Evolutionary conservation across 441 rosid species (phyloP), one percentile per base, ranked within the genome.

Genomic region (Erysimum pusillum): DNA sequence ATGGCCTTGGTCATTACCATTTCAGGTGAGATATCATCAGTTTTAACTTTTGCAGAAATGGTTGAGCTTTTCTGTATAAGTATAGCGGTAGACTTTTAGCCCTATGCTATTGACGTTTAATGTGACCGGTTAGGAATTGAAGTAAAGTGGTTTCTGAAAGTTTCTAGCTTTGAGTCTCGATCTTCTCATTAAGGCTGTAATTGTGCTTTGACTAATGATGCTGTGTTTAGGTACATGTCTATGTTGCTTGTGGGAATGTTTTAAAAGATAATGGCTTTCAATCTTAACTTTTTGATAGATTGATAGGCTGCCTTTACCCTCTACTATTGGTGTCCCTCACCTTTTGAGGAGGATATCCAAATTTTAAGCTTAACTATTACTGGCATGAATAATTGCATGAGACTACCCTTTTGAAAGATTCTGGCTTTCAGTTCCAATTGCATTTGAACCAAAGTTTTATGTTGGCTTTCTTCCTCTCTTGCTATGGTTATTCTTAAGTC

Each of bases 1-100:
- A 89, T 71, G 93, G 93, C 10, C 85, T 87, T 60, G 93, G 93
- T 28, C 84, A 77, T 42, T 89, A 87, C 83, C 88, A 89, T 82
- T 89, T 87, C 86, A 89, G 93, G 93, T 89, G 25, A 32, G 62
- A 39, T 18, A 28, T 52, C 36, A 15, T 52, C 60, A 32, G 4
- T 39, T 28, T 36, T 60, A 34, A 60, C 53, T 49, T 68, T 46
- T 54, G 22, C 12, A 20, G 48, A 68, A n/a, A 32, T 34, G 57
- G 60, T 49, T 57, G 20, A 39, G 67, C 32, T 49, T 64, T 70
- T 18, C 0, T 8, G 56, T 61, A 6, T 22, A 63, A 56, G 67
- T n/a, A n/a, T n/a, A n/a, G n/a, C n/a, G 61, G 61, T 71, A 25
- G 14, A 46, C 32, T 45, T 54, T 63, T 44, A 45, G 35, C 12